Conservation (phyloP, 495 filamentous ascomycete genomes). For the Penicillium riverlandense region DNA sequence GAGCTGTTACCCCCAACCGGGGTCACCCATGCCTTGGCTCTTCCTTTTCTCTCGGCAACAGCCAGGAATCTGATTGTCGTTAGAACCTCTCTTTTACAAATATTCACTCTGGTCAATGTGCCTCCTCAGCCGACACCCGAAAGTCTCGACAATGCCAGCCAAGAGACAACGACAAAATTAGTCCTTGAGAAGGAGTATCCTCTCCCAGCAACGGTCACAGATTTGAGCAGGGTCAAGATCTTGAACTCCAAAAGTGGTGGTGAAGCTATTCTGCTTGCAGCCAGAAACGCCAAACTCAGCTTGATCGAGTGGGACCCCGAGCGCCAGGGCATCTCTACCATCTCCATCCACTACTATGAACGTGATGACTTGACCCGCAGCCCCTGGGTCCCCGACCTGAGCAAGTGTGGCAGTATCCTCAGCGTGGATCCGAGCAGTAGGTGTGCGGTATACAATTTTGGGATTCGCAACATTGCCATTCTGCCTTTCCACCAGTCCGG, state of each 20-base stretch:
- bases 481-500: conserved; percentile 79
- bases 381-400: conserved; percentile 67
- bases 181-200: conserved; percentile 77
- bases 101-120: conserved; percentile 51
- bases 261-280: conserved; percentile 74
- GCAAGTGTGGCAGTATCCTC: conserved; percentile 66
- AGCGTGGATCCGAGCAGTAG: conserved; percentile 85
- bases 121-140: conserved; percentile 33
- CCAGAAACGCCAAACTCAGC: conserved; percentile 86
- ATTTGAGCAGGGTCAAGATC: conserved; percentile 67
- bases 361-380: conserved; percentile 73
- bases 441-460: conserved; percentile 91
- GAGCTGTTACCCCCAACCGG: conserved; percentile 89
- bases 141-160: conserved; percentile 38
- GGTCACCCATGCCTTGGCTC: conserved; percentile 76
- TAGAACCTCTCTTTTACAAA: conserved; percentile 83
- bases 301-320: conserved; percentile 92
- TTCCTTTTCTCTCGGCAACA: conserved; percentile 68
- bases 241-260: conserved; percentile 67
- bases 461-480: conserved; percentile 79
- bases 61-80: conserved; percentile 81
- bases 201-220: conserved; percentile 75
- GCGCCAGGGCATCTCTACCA: conserved; percentile 66
- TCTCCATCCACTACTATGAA: conserved; percentile 97
- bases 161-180: conserved; percentile 54